Conservation (phyloP, 805 yeast genomes). For the Yarrowia sp. region DNA sequence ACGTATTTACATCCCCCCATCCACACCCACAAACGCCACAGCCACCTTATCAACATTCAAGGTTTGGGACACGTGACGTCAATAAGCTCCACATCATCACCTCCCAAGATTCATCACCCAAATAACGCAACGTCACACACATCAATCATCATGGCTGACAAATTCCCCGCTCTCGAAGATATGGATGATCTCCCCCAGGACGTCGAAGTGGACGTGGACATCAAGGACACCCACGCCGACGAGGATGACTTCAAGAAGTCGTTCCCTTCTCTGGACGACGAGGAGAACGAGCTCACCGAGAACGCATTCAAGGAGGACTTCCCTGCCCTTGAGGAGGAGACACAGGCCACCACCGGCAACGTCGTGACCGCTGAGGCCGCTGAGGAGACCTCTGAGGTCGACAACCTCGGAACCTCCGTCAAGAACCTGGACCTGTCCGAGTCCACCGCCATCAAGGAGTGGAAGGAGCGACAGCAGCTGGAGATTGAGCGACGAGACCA, state of each 20-base stretch:
- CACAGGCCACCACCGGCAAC: constrained; percentile 3
- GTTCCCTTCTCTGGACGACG: constrained; percentile 44
- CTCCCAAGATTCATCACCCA: constrained; percentile 10
- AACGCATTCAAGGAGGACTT: constrained; percentile 33
- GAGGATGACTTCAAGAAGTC: constrained; percentile 44
- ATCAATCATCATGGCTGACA: constrained; percentile 36
- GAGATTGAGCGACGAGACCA: constrained; percentile 80
- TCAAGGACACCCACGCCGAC: constrained; percentile 38
- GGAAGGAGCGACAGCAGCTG: constrained; percentile 78
- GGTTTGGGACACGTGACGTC: constrained; percentile 2
- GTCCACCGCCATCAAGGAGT: constrained; percentile 62
- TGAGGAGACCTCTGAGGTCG: constrained; percentile 28
- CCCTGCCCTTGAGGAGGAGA: constrained; percentile 30
- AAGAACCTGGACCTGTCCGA: constrained; percentile 43
- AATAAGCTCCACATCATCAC: constrained; percentile 26
- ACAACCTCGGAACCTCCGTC: constrained; percentile 30
- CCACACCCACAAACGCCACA: background rate
- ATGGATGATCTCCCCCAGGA: constrained; percentile 36
- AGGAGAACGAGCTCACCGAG: constrained; percentile 40
- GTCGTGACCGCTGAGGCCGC: constrained; percentile 27
- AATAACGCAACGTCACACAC: constrained; percentile 17
- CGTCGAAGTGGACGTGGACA: constrained; percentile 18
- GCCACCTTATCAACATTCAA: background rate
- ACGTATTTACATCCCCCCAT: too few species aligned
- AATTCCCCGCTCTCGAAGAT: constrained; percentile 42